Percentiles rank a stretch among this genome's conserved stretches.
phyloP scores from a whole-genome alignment of 192 early-diverging fungal genomes.

The Coemansia sp. region DNA sequence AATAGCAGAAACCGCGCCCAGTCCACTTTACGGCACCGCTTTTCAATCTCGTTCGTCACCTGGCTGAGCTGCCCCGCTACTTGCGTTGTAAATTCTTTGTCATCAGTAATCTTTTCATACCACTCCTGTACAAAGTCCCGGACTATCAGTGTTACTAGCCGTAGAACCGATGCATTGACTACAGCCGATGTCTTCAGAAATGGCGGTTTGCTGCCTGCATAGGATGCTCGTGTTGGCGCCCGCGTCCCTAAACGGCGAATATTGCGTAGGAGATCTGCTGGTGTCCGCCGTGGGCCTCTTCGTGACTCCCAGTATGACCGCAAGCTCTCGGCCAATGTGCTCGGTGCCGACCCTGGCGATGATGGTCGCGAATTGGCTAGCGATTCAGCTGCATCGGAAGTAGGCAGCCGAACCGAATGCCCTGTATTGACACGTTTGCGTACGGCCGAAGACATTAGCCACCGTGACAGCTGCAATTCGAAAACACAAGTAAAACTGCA shows the following conservation, averaged over 20 bases:
- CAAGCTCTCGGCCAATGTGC: constrained; percentile 47
- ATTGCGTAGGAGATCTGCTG: constrained; percentile 30
- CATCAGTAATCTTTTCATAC: constrained; percentile 48
- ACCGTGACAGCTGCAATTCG: no score
- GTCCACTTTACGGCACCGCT: constrained; percentile 32
- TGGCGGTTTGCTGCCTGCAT: background rate
- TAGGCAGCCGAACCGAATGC: background rate
- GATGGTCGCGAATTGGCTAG: constrained; percentile 27
- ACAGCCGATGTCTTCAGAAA: constrained; percentile 20
- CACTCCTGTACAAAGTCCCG: constrained; percentile 51
- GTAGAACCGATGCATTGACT: constrained; percentile 30
- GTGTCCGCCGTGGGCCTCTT: constrained; percentile 18
- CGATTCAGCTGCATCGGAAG: constrained; percentile 6
- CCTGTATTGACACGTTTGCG: background rate
- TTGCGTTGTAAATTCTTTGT: constrained; percentile 39
- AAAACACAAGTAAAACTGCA: background rate
- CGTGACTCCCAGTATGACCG: constrained; percentile 51
- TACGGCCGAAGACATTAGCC: background rate
- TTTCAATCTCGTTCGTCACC: constrained; percentile 38
- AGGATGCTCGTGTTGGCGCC: constrained; percentile 3
- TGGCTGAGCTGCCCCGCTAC: constrained; percentile 32
- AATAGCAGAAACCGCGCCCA: constrained; percentile 48
- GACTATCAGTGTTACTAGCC: constrained; percentile 33
- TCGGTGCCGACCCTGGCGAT: constrained; percentile 38
- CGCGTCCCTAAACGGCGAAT: constrained; percentile 18